A percentile compares a stretch with the other conserved stretches of the same genome.
Conservation (phyloP, 768 basidiomycete genomes). For the Coprinopsis strossmayeri region DNA sequence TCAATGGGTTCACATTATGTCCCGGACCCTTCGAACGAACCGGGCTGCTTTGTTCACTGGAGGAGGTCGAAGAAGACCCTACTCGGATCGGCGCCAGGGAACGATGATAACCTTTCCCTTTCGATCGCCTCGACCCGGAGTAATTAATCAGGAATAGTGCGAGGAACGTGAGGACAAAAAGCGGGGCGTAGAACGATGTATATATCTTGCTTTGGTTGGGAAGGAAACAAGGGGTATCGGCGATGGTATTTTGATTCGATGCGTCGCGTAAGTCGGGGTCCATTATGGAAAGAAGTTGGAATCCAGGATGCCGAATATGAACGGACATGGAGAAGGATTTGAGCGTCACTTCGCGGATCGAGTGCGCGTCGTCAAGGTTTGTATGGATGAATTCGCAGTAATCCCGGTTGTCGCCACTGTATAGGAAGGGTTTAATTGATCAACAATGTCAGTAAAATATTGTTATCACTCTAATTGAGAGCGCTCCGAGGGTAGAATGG, state of each 20-base stretch:
- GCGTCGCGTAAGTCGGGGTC: conserved; percentile 29
- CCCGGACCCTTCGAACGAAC: not conserved
- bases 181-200: conserved; percentile 56
- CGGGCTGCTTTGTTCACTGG: conserved; percentile 8
- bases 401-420: conserved; percentile 86
- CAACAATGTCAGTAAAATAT: not conserved
- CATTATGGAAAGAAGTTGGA: conserved; percentile 71
- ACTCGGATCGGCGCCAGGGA: conserved; percentile 10
- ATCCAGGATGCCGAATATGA: conserved; percentile 71
- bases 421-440: too few relatives aligned
- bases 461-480: not conserved
- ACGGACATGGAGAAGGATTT: conserved; percentile 80
- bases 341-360: conserved; percentile 73
- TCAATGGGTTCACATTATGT: not conserved
- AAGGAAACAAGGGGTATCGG: conserved; percentile 69
- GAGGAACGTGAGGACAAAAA: conserved; percentile 47
- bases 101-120: not conserved
- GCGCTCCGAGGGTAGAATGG: conserved; percentile 1
- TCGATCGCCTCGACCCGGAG: conserved; percentile 16
- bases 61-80: conserved; percentile 14
- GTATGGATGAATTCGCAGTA: conserved; percentile 63
- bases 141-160: conserved; percentile 40
- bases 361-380: conserved; percentile 18
- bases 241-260: conserved; percentile 35
- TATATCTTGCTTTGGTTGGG: conserved; percentile 66